Percentiles rank a stretch among this genome's conserved stretches.
These are phyloP conservation scores for Centaurea solstitialis DNA, from an alignment of 129 eudicot species.

Conservation along the genomic window DNA sequence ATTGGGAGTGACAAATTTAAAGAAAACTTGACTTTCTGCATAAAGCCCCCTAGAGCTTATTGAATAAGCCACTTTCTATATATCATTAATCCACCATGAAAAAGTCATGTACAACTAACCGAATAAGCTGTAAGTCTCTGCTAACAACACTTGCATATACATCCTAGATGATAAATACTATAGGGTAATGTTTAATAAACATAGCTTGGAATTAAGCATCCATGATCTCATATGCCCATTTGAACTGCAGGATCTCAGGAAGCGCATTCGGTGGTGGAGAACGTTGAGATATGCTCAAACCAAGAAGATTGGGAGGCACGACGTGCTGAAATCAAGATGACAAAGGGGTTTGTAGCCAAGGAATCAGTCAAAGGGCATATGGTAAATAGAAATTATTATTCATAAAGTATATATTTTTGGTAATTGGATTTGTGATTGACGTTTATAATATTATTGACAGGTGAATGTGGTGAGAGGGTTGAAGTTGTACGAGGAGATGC, in stretches of 20 bases:
- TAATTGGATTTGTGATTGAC: background rate
- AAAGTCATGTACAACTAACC: too few species aligned
- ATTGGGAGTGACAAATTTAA: background rate
- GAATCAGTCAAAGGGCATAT: slow-evolving; percentile 96
- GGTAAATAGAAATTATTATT: slow-evolving; percentile 39
- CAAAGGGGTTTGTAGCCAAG: slow-evolving; percentile 91
- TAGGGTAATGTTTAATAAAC: too few species aligned
- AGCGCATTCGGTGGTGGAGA: slow-evolving; percentile 44
- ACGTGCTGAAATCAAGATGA: slow-evolving; percentile 87
- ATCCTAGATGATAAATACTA: too few species aligned
- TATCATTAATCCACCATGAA: too few species aligned
- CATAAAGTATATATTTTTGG: background rate
- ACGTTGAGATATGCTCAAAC: slow-evolving; percentile 58
- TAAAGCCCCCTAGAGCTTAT: background rate
- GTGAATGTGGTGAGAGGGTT: slow-evolving; percentile 98
- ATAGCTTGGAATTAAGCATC: too few species aligned
- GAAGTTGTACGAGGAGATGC: slow-evolving; percentile 82
- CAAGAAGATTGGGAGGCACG: slow-evolving; percentile 83
- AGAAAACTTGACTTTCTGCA: background rate
- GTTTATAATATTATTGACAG: slow-evolving; percentile 37
- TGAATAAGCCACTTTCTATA: too few species aligned
- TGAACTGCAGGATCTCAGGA: slow-evolving; percentile 70
- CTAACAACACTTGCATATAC: too few species aligned
- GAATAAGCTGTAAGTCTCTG: too few species aligned
- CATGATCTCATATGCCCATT: background rate